Base-by-base conservation (phyloP, 202 grass and related monocot species). In the Hordeum pubiflorum region DNA sequence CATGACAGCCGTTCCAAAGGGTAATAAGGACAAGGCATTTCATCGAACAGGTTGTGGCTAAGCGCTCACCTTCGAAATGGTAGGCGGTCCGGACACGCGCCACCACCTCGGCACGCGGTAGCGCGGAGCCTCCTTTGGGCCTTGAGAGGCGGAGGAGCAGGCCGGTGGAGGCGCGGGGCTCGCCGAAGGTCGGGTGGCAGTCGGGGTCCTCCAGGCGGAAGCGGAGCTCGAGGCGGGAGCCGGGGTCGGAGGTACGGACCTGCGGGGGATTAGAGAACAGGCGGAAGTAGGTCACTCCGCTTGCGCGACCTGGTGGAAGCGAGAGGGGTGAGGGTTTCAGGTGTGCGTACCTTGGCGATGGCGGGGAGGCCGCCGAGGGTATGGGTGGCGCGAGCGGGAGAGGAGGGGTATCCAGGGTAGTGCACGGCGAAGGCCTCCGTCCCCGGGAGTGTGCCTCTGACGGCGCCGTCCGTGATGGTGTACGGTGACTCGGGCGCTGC, bases 351-450 rank as follows among this genome's bases (percentile, higher is more conserved):
- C 92, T 88, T 93, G 20, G 84, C 72, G 58, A 98, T 86, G 44
- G 86, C 57, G 11, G 88, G 11, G 48, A 93, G 94, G 31, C 94
- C 88, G 22, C 94, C 92, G 20, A 97, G 94, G 37, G 86, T 87
- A 37, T 89, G 75, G 24, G 75, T 79, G 20, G 95, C 90, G 76
- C 90, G 84, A 50, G 79, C 50, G 23, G 79, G 76, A 2, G 88
- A 93, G 12, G 95, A 94, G n/a, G 92, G 90, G 62, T 94, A 94
- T 18, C 92, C 95, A 2, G 92, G 95, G 58, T 93, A 98, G 74
- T 94, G 88, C 32, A 98, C 69, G 40, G 88, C 86, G 44, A 98
- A 98, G 79, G 82, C 85, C 59, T 87, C 83, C 7, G 86, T 34
- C 13, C 14, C 69, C 20, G 95, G 90, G 14, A 98, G 58, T 54